These are phyloP conservation scores for Didymella segeticola DNA, from an alignment of 2,329 filamentous ascomycete genomes.

Conservation along the genomic window DNA sequence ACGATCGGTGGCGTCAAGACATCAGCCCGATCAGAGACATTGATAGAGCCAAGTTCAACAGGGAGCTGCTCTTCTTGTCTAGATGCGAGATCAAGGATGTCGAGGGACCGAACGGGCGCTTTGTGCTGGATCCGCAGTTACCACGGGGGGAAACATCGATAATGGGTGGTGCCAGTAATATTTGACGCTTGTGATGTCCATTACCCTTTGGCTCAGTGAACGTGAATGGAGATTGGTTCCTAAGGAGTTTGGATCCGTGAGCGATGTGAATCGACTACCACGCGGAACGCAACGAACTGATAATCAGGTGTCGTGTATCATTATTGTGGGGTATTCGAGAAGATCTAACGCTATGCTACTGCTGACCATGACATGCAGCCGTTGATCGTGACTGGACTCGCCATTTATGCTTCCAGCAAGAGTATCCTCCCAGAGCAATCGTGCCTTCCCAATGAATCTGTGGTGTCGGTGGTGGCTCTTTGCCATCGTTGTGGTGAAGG, in stretches of 20 bases:
- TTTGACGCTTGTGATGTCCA: no score
- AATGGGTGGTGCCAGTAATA: background rate
- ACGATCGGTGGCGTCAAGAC: slow-evolving; percentile 6
- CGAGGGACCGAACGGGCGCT: slow-evolving; percentile 10
- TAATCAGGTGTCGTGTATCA: background rate
- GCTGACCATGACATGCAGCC: background rate
- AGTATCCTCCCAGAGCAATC: background rate
- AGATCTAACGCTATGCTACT: slow-evolving; percentile 3
- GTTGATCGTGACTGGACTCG: background rate
- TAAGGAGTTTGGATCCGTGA: no score
- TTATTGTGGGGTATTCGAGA: slow-evolving; percentile 12
- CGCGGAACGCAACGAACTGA: no score
- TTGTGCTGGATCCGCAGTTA: slow-evolving; percentile 11
- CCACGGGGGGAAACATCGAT: background rate
- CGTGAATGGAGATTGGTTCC: no score
- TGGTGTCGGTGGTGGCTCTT: background rate
- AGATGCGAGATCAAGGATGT: slow-evolving; percentile 20
- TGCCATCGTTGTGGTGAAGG: background rate
- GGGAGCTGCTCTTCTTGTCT: slow-evolving; percentile 15
- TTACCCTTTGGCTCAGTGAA: no score
- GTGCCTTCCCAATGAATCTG: background rate
- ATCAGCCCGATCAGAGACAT: background rate
- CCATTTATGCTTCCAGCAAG: background rate
- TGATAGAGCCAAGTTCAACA: slow-evolving; percentile 12
- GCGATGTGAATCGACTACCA: no score